These are phyloP conservation scores for Klebsormidium nitens DNA, from an alignment of 139 green algal genomes.

Conservation along the genomic window DNA sequence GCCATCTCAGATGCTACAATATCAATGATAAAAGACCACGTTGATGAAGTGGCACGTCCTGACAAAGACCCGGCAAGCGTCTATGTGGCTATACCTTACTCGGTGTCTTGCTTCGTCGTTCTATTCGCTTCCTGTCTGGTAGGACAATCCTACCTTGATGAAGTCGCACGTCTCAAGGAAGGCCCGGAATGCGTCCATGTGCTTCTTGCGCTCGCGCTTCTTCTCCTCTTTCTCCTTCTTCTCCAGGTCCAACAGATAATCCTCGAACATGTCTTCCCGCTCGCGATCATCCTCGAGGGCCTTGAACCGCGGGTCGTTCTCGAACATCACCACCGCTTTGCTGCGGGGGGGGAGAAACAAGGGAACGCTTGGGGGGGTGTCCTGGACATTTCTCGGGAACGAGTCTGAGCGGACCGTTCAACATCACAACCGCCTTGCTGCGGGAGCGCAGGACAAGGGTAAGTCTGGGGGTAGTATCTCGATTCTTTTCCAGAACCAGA, in stretches of 20 bases:
- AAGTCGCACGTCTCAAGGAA: conserved; percentile 40
- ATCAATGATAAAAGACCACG: too few species aligned
- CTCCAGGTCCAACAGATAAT: conserved; percentile 39
- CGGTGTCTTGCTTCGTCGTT: background rate
- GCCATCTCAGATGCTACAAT: too few species aligned
- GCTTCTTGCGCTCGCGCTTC: conserved; percentile 32
- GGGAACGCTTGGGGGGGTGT: too few species aligned
- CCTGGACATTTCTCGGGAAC: too few species aligned
- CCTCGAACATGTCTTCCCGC: conserved; percentile 42
- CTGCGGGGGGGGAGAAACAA: too few species aligned
- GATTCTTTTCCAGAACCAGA: too few species aligned
- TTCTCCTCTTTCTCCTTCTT: conserved; percentile 42
- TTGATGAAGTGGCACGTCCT: background rate
- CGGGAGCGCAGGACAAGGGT: too few species aligned
- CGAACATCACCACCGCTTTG: conserved; percentile 52
- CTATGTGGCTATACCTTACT: background rate
- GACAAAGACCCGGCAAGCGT: background rate
- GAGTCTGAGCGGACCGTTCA: too few species aligned
- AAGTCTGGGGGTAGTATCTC: too few species aligned
- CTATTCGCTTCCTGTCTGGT: too few species aligned
- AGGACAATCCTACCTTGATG: conserved; percentile 32
- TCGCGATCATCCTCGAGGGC: conserved; percentile 35
- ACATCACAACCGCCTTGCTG: too few species aligned
- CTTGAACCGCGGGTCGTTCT: conserved; percentile 54
- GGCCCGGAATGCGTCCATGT: conserved; percentile 24